Conservation (phyloP, 1,284 basidiomycete genomes). For the Microbotryum scabiosae region DNA sequence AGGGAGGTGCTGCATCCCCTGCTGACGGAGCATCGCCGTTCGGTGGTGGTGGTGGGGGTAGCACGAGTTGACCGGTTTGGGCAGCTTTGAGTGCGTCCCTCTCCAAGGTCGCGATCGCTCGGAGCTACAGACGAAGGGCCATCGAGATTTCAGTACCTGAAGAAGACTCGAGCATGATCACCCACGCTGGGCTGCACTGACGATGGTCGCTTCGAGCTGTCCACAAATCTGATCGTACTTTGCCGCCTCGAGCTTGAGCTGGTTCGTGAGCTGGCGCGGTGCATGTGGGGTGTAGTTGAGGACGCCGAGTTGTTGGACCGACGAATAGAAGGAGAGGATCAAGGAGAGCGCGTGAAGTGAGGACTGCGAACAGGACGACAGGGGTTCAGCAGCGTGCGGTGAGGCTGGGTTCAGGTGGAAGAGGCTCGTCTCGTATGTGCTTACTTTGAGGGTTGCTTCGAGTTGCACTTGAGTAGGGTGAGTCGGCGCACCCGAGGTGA, state of each 20-base stretch:
- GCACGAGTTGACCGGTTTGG: background rate
- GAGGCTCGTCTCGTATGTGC: no score
- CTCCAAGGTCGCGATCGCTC: slow-evolving; percentile 5
- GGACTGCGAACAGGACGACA: background rate
- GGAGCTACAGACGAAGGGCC: background rate
- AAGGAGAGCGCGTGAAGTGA: slow-evolving; percentile 10
- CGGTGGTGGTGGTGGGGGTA: background rate
- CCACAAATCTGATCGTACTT: background rate
- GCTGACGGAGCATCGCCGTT: background rate
- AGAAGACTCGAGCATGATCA: background rate
- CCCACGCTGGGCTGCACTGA: background rate
- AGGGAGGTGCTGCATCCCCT: background rate
- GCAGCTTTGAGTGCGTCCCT: slow-evolving; percentile 3
- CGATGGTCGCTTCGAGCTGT: slow-evolving; percentile 1
- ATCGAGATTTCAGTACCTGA: background rate
- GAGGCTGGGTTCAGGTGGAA: no score
- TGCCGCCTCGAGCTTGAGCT: background rate
- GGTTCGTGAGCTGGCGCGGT: background rate
- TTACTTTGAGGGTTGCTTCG: no score
- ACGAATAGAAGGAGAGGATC: slow-evolving; percentile 5
- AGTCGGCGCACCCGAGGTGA: no score
- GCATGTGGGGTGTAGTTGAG: slow-evolving; percentile 4
- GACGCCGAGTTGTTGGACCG: slow-evolving; percentile 1
- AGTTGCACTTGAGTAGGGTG: no score
- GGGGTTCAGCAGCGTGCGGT: no score